Conservation (phyloP, 345 rosid species). For the Melaleuca alternifolia region DNA sequence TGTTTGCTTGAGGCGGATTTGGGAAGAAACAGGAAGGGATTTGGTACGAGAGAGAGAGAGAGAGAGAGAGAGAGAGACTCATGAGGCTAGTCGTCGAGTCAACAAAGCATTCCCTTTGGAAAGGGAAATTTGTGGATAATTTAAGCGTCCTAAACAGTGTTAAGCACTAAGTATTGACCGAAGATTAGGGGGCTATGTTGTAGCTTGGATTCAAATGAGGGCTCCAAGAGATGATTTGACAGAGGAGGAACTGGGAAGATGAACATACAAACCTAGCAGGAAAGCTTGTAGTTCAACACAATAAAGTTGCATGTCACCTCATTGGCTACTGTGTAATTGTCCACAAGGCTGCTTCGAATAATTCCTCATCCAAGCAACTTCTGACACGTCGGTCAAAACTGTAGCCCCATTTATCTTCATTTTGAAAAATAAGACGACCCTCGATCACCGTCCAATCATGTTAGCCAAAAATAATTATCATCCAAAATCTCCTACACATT, state of each 20-base stretch:
- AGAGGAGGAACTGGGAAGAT: not conserved
- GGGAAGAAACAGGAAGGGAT: not conserved
- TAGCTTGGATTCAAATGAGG: not conserved
- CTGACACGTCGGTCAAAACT: not conserved
- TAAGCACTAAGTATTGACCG: constrained; percentile 14
- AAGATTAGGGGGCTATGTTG: not conserved
- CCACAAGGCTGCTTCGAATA: not conserved
- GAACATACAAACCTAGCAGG: not conserved
- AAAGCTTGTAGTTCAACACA: not conserved
- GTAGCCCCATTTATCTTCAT: not conserved
- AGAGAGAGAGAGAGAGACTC: not conserved
- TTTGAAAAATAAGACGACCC: not conserved
- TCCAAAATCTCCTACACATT: not conserved
- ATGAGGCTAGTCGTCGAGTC: constrained; percentile 1
- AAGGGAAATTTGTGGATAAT: constrained; percentile 1
- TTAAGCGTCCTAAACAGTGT: constrained; percentile 8
- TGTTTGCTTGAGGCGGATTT: constrained; percentile 6
- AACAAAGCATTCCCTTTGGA: constrained; percentile 5
- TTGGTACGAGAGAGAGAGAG: not conserved
- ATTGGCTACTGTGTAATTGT: not conserved
- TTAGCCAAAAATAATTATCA: not conserved
- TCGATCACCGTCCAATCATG: not conserved
- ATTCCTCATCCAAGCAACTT: not conserved
- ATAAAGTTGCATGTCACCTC: not conserved
- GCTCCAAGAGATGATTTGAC: constrained; percentile 6